Evolutionary conservation across 129 eudicot genomes (phyloP).

Genomic region (Silybum marianum): DNA sequence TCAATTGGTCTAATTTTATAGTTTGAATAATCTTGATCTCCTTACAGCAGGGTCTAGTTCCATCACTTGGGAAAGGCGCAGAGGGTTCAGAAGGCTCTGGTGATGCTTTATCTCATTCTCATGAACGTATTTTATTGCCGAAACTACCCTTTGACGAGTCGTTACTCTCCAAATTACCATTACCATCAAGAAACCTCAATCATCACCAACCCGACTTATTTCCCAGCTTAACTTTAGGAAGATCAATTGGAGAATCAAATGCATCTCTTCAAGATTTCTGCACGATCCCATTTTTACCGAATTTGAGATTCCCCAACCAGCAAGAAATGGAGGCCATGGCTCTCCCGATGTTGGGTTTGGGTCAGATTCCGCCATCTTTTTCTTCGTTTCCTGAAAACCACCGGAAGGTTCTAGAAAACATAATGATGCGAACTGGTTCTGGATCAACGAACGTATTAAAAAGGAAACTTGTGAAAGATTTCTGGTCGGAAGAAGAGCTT

Average conservation of each 20-base stretch:
- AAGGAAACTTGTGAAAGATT: conserved; percentile 53
- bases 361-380: conserved; percentile 51
- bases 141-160: conserved; percentile 70
- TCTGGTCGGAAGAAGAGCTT: conserved; percentile 96
- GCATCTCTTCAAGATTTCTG: conserved; percentile 37
- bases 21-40: conserved; percentile 17
- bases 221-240: conserved; percentile 64
- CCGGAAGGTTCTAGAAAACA: conserved; percentile 85
- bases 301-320: conserved; percentile 51
- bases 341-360: conserved; percentile 52
- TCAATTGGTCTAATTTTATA: background rate
- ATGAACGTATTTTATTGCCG: conserved; percentile 57
- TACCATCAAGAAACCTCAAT: conserved; percentile 45
- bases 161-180: conserved; percentile 52
- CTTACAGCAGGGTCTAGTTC: conserved; percentile 60
- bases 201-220: conserved; percentile 58
- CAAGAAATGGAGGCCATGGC: conserved; percentile 55
- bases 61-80: conserved; percentile 40
- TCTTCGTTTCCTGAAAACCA: conserved; percentile 82
- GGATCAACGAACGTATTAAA: conserved; percentile 53
- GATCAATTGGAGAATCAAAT: conserved; percentile 44
- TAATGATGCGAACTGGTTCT: conserved; percentile 68
- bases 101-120: conserved; percentile 44
- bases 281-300: conserved; percentile 62
- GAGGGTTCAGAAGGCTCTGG: conserved; percentile 42